Conservation (phyloP, 805 yeast species). For the Wickerhamiella bombiphila region DNA sequence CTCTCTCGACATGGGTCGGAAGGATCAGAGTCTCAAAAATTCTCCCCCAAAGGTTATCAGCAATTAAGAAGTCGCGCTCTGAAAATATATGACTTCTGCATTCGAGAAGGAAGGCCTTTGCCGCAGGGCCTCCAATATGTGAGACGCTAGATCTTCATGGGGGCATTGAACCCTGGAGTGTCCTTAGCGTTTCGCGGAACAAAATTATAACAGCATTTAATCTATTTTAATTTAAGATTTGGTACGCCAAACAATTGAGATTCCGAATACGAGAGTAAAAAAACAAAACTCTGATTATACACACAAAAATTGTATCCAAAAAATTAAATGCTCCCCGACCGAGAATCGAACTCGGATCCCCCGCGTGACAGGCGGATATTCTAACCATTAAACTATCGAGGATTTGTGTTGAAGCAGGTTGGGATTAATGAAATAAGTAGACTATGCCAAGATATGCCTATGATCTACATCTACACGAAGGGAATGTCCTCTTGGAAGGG, state of each 20-base stretch:
- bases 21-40: slow-evolving; percentile 1
- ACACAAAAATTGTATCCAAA: no score
- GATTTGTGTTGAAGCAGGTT: slow-evolving; percentile 13
- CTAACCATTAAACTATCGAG: slow-evolving; percentile 29
- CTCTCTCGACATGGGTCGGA: slow-evolving; percentile 3
- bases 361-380: slow-evolving; percentile 26
- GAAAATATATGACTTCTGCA: slow-evolving; percentile 7
- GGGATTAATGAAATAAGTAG: background rate
- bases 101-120: slow-evolving; percentile 2
- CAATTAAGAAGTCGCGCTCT: slow-evolving; percentile 5
- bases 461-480: no score
- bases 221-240: background rate
- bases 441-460: background rate
- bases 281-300: no score
- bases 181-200: background rate
- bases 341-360: slow-evolving; percentile 16
- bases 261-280: no score
- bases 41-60: slow-evolving; percentile 4
- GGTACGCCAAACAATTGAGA: no score
- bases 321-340: slow-evolving; percentile 16
- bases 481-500: no score
- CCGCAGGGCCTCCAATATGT: slow-evolving; percentile 5
- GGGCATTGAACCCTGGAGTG: background rate
- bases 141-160: background rate
- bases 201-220: background rate